These are phyloP conservation scores for Candida pseudoglaebosa DNA, from an alignment of 805 yeast genomes.

Conservation along the genomic window DNA sequence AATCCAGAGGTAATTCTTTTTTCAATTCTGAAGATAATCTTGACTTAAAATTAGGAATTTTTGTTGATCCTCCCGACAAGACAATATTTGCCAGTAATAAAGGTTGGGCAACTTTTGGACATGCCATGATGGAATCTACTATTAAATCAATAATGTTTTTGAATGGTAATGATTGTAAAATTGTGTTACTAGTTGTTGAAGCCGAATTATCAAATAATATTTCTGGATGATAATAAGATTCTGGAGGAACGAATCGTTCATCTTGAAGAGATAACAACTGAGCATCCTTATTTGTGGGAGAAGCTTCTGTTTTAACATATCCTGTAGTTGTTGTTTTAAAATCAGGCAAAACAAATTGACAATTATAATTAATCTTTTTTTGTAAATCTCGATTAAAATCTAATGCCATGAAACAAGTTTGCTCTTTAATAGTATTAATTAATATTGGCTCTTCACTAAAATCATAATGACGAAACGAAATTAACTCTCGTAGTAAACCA, in stretches of 20 bases:
- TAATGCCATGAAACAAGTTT: slow-evolving; percentile 62
- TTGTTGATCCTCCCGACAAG: slow-evolving; percentile 78
- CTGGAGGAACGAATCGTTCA: slow-evolving; percentile 88
- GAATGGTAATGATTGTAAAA: slow-evolving; percentile 48
- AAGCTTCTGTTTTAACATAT: slow-evolving; percentile 43
- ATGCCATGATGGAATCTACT: slow-evolving; percentile 59
- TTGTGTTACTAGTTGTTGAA: slow-evolving; percentile 20
- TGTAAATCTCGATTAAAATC: slow-evolving; percentile 51
- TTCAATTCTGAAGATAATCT: slow-evolving; percentile 61
- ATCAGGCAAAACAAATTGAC: slow-evolving; percentile 84
- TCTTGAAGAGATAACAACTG: slow-evolving; percentile 71
- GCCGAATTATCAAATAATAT: slow-evolving; percentile 41
- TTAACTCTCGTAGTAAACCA: slow-evolving; percentile 76
- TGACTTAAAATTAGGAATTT: slow-evolving; percentile 60
- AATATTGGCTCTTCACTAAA: slow-evolving; percentile 86
- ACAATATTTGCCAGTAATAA: slow-evolving; percentile 75
- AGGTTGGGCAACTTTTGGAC: slow-evolving; percentile 74
- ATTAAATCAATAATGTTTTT: slow-evolving; percentile 74
- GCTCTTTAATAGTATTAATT: slow-evolving; percentile 82
- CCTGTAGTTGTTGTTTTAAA: slow-evolving; percentile 79
- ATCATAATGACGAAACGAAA: slow-evolving; percentile 89
- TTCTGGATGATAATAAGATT: slow-evolving; percentile 80
- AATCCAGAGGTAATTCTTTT: slow-evolving; percentile 66
- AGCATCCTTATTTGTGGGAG: slow-evolving; percentile 39
- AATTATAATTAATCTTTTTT: slow-evolving; percentile 29